phyloP scores from a whole-genome alignment of 129 eudicot species.

The Flaveria trinervia region DNA sequence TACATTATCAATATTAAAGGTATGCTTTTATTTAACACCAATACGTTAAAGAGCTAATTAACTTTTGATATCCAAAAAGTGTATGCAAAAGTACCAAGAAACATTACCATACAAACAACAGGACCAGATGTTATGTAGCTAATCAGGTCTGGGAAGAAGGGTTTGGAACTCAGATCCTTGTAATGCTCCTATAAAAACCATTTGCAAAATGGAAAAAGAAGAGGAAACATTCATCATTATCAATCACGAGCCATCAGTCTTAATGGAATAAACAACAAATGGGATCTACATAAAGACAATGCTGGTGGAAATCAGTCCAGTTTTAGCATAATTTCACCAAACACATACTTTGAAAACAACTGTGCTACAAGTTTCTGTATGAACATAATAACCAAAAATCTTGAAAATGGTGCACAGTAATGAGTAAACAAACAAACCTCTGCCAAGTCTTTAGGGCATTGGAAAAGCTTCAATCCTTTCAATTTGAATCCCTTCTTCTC shows the following conservation, averaged over 20 bases:
- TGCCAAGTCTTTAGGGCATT: conserved; percentile 82
- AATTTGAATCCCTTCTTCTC: conserved; percentile 96
- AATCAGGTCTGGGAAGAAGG: conserved; percentile 85
- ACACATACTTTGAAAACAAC: background rate
- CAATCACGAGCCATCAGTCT: background rate
- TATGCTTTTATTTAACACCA: conserved; percentile 7
- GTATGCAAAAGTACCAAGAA: conserved; percentile 13
- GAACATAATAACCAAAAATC: background rate
- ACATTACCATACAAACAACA: conserved; percentile 91
- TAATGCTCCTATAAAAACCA: conserved; percentile 79
- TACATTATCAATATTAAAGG: conserved; percentile 12
- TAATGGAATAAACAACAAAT: background rate
- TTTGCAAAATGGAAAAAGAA: conserved; percentile 8
- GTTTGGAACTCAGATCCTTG: conserved; percentile 81
- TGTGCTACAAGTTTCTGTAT: background rate
- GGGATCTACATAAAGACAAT: background rate
- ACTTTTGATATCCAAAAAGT: background rate
- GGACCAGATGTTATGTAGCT: conserved; percentile 93
- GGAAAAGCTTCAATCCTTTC: conserved; percentile 86
- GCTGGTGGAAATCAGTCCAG: background rate
- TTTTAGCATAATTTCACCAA: background rate
- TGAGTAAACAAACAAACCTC: conserved; percentile 62
- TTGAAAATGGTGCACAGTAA: background rate
- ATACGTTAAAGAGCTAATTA: background rate
- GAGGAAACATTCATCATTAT: conserved; percentile 2